These are phyloP conservation scores for Gnaphalium uliginosum DNA, from an alignment of 129 eudicot genomes.

Conservation along the genomic window DNA sequence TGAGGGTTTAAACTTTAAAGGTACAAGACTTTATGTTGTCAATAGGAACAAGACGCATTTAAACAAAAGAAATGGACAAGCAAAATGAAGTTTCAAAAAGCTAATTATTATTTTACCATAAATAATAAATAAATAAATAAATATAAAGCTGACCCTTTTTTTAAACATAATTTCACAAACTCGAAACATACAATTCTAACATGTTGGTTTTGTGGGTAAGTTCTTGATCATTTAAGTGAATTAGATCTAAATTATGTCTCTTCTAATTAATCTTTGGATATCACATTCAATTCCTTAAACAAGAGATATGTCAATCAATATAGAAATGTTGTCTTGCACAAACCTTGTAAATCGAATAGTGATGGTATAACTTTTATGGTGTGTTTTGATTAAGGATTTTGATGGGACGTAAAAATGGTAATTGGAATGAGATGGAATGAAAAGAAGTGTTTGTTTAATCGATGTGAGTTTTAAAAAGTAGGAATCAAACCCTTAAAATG, in stretches of 20 bases:
- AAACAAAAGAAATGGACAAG: constrained; percentile 24
- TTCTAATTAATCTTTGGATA: not conserved
- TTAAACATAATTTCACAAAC: not conserved
- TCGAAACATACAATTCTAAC: not conserved
- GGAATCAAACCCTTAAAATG: too few species aligned
- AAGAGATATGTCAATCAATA: not conserved
- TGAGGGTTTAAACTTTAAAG: not conserved
- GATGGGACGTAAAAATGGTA: too few species aligned
- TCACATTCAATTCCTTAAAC: not conserved
- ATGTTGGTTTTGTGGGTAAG: not conserved
- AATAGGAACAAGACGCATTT: not conserved
- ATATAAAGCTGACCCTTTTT: not conserved
- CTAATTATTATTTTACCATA: constrained; percentile 16
- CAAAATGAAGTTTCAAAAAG: constrained; percentile 23
- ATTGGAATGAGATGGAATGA: too few species aligned
- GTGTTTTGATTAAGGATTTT: too few species aligned
- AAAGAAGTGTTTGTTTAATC: too few species aligned
- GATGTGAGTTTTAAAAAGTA: too few species aligned
- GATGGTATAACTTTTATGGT: too few species aligned
- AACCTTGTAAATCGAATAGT: too few species aligned
- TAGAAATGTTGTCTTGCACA: not conserved
- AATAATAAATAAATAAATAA: constrained; percentile 16
- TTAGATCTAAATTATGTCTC: not conserved
- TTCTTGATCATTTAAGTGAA: not conserved
- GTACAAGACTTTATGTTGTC: not conserved